Conservation (phyloP, 2,329 filamentous ascomycete genomes). For the Alternaria consortialis region DNA sequence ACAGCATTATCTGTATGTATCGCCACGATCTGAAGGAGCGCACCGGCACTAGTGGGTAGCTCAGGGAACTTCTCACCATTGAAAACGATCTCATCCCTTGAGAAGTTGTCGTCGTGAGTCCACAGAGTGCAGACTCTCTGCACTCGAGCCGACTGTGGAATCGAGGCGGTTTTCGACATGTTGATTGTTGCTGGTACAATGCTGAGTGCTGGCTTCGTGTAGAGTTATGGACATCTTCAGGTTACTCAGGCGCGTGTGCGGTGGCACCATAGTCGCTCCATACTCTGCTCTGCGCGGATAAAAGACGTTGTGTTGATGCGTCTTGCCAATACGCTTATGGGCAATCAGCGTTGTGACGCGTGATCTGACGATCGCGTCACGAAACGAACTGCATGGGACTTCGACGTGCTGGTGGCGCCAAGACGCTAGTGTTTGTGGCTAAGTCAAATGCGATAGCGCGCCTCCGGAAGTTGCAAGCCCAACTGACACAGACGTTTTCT, state of each 20-base stretch:
- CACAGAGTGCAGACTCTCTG: conserved; percentile 61
- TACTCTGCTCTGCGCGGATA: background rate
- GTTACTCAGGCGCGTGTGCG: conserved; percentile 6
- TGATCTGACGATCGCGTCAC: conserved; percentile 2
- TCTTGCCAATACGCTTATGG: background rate
- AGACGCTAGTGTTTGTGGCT: conserved; percentile 1
- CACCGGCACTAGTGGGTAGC: conserved; percentile 69
- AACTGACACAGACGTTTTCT: too few species aligned
- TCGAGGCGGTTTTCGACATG: conserved; percentile 45
- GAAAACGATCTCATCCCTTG: conserved; percentile 79
- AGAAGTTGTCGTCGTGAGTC: conserved; percentile 76
- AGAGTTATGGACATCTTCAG: conserved; percentile 6
- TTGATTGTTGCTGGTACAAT: conserved; percentile 4
- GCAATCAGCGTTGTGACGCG: background rate
- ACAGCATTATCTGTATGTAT: conserved; percentile 61
- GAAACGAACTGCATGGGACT: background rate
- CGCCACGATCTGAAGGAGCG: conserved; percentile 76
- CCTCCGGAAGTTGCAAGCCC: too few species aligned
- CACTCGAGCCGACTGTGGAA: conserved; percentile 38
- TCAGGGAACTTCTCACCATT: conserved; percentile 76
- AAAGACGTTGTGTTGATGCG: background rate
- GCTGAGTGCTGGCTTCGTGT: conserved; percentile 6
- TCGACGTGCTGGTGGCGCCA: conserved; percentile 13
- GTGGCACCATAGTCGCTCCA: conserved; percentile 6
- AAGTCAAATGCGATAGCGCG: background rate